Base-by-base conservation (phyloP, 257 asterid species). In the Nicotiana benthamiana region DNA sequence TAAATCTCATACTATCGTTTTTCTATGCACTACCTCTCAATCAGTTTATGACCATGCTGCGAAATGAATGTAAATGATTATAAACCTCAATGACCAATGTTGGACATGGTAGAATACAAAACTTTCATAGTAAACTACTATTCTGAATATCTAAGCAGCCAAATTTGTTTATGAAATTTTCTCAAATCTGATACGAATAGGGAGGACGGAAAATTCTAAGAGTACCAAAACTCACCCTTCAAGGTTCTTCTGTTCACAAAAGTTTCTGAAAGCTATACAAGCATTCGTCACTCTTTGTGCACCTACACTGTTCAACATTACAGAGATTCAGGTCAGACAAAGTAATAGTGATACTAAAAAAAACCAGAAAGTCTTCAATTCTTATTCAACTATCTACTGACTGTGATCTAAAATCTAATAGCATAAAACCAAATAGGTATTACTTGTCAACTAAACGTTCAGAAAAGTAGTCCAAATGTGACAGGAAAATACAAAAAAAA, bases 211-310 rank as follows among this genome's bases (percentile, higher is more conserved):
- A 60, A 43, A 30, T 16, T 43, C 27, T 56, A 48, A 26, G 26
- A 64, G 61, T 5, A 20, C 30, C 22, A 61, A 82, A 62, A 59
- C 90, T 82, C 81, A 87, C 90, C 83, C 85, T 28, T 87, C 85
- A 20, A 85, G 75, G 84, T 85, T 75, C 80, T 80, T 74, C 36
- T 32, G 82, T 30, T 87, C 88, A 12, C 90, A 87, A 67, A 60
- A 66, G 67, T 7, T 83, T 81, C 80, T 83, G 22, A 87, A 83
- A 32, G 68, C 30, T 11, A 89, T 86, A 67, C 97, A 92, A 75
- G 80, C 64, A 72, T 89, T 85, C 92, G 87, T 91, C 81, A 92
- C 95, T 79, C 95, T 84, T 5, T 85, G 90, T 28, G 95, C 95
- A 30, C 97, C 97, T 75, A 92, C 83, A 86, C 97, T 92, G 97